phyloP scores from a whole-genome alignment of 768 basidiomycete species.

The Boletus reticuloceps region DNA sequence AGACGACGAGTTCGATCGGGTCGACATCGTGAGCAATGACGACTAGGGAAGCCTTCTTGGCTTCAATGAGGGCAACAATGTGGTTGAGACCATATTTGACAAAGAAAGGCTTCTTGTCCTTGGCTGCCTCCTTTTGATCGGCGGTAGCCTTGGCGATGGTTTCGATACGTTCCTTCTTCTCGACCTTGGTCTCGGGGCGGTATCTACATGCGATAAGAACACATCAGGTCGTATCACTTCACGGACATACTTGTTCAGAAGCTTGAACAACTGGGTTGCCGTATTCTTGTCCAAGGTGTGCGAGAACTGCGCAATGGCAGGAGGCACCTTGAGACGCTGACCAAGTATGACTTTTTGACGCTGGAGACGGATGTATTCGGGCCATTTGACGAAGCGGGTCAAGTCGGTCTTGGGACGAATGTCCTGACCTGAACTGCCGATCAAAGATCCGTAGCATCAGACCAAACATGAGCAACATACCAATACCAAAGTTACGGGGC shows the following conservation, averaged over 20 bases:
- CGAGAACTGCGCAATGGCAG: slow-evolving; percentile 97
- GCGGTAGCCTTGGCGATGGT: slow-evolving; percentile 75
- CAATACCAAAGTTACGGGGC: slow-evolving; percentile 94
- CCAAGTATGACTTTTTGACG: slow-evolving; percentile 97
- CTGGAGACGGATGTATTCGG: slow-evolving; percentile 96
- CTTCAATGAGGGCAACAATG: slow-evolving; percentile 91
- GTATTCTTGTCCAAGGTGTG: slow-evolving; percentile 99
- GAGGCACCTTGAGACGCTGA: slow-evolving; percentile 98
- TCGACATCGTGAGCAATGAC: slow-evolving; percentile 98
- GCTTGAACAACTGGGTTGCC: slow-evolving; percentile 95
- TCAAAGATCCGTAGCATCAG: not conserved
- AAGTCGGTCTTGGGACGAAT: slow-evolving; percentile 86
- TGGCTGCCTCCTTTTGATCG: slow-evolving; percentile 69
- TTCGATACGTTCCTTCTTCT: slow-evolving; percentile 93
- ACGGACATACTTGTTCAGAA: slow-evolving; percentile 77
- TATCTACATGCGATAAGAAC: slow-evolving; percentile 38
- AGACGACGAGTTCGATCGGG: slow-evolving; percentile 98
- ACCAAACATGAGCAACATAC: slow-evolving; percentile 42
- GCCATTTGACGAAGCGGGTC: slow-evolving; percentile 99
- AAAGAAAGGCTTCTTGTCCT: slow-evolving; percentile 94
- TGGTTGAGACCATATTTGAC: slow-evolving; percentile 98
- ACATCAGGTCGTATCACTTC: not conserved
- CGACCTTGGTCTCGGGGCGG: slow-evolving; percentile 89
- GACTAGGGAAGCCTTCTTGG: slow-evolving; percentile 95
- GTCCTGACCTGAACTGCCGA: slow-evolving; percentile 72